Base-by-base conservation (phyloP, 169 alveolate species). In the Eimeria tenella region DNA sequence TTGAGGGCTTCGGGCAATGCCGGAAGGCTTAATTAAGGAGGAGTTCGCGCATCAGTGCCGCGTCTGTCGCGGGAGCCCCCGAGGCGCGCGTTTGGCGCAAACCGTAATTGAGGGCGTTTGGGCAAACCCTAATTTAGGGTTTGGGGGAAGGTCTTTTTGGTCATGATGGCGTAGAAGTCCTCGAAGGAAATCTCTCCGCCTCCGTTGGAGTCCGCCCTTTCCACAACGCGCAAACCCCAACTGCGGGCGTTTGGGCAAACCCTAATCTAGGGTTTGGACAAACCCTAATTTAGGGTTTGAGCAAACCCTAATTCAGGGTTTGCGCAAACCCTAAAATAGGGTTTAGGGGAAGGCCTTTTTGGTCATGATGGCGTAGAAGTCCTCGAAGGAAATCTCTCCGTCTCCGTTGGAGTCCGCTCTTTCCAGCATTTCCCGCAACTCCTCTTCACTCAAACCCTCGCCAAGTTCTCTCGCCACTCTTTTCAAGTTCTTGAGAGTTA, bases 401-500 rank as follows among this genome's bases (percentile, higher is more conserved):
- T 99, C 99, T 2, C 99, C 99, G 95, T 99, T 98, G 25, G 99
- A 97, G 96, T 99, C 99, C 25, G 99, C 99, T 93, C 99, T 97
- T 95, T 99, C 99, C 89, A 99, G 98, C 99, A 99, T 99, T 95
- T 73, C 83, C 93, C 99, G 96, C 89, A 99, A 98, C 94, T 99
- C 99, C 94, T 98, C 99, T 84, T 98, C 99, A 50, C 99, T 97
- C 98, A 99, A 98, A 79, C 98, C 98, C 96, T 99, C 99, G 21
- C 99, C 99, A 60, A 99, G 98, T 95, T 99, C 99, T 94, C 98
- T 98, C 13, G 99, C 99, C n/a, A 99, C 99, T 96, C 99, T 97
- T 96, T 99, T 98, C 62, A 99, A 97, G 95, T 99, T 98, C 95
- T 98, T 98, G 84, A 99, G 96, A 70, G 99, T 97, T 83, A 99